These are phyloP conservation scores for Zoysia pacifica DNA, from an alignment of 176 grass and related monocot species.

Conservation along the genomic window DNA sequence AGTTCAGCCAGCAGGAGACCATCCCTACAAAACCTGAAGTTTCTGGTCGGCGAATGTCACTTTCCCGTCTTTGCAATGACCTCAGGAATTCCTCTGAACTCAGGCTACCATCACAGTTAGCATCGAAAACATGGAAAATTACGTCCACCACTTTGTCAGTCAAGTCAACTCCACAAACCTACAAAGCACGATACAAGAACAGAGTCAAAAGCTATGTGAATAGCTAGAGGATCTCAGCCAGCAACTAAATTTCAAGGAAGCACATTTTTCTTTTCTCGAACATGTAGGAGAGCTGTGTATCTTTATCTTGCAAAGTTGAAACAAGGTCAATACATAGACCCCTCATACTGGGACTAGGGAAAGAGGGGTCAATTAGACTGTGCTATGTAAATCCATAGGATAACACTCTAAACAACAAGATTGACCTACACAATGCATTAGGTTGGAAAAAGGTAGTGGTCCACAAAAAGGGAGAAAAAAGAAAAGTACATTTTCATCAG, in stretches of 20 bases:
- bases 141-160: conserved; percentile 77
- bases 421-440: too few relatives aligned
- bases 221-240: conserved; percentile 8
- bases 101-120: conserved; percentile 71
- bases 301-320: too few relatives aligned
- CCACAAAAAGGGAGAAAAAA: too few relatives aligned
- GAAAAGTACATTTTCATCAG: not conserved
- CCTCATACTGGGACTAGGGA: too few relatives aligned
- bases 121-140: conserved; percentile 90
- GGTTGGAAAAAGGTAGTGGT: too few relatives aligned
- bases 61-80: conserved; percentile 73
- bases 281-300: too few relatives aligned
- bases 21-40: conserved; percentile 50
- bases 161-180: conserved; percentile 87
- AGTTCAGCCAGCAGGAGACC: conserved; percentile 74
- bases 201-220: not conserved
- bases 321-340: too few relatives aligned
- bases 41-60: conserved; percentile 62
- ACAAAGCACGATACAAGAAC: conserved; percentile 1
- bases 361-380: too few relatives aligned
- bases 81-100: conserved; percentile 91
- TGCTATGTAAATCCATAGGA: too few relatives aligned
- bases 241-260: not conserved
- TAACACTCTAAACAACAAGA: too few relatives aligned
- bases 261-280: too few relatives aligned